Percentiles rank a stretch among this genome's conserved stretches.
phyloP scores from a whole-genome alignment of 2,329 filamentous ascomycete genomes.

The Paraphaeosphaeria sporulosa region DNA sequence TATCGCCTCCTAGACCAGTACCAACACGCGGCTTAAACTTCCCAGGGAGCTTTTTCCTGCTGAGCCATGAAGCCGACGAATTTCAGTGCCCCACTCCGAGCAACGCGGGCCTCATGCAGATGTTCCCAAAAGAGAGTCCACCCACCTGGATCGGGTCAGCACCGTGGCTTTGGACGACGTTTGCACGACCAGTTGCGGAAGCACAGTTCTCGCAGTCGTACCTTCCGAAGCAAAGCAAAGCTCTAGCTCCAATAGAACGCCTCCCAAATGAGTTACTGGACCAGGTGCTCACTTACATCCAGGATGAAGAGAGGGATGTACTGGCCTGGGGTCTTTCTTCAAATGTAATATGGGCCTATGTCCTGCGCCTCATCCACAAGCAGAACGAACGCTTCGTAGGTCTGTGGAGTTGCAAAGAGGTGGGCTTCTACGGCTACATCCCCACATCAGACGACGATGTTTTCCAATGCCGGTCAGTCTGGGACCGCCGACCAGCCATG shows the following conservation, averaged over 20 bases:
- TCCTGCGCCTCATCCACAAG: slow-evolving; percentile 14
- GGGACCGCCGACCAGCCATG: slow-evolving; percentile 1
- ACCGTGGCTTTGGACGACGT: slow-evolving; percentile 14
- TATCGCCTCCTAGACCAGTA: not conserved
- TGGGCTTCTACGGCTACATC: slow-evolving; percentile 16
- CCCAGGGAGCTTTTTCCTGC: slow-evolving; percentile 9
- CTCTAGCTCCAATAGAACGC: slow-evolving; percentile 12
- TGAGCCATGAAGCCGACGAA: slow-evolving; percentile 7
- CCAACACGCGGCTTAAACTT: slow-evolving; percentile 1
- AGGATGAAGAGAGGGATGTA: slow-evolving; percentile 15
- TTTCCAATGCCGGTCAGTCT: slow-evolving; percentile 5
- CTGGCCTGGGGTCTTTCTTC: slow-evolving; percentile 18
- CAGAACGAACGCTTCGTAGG: slow-evolving; percentile 9
- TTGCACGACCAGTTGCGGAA: slow-evolving; percentile 11
- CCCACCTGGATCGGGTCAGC: slow-evolving; percentile 8
- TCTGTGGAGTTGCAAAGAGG: slow-evolving; percentile 15
- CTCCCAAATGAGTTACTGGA: slow-evolving; percentile 24
- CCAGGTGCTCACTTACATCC: slow-evolving; percentile 17
- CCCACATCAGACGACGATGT: slow-evolving; percentile 8
- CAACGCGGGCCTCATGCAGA: slow-evolving; percentile 7
- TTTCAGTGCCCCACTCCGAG: slow-evolving; percentile 10
- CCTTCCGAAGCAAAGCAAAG: not conserved
- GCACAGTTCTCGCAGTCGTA: slow-evolving; percentile 1
- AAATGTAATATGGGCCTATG: slow-evolving; percentile 14
- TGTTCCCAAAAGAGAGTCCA: slow-evolving; percentile 7